phyloP scores from a whole-genome alignment of 306 rosid species.

The Trifolium subterraneum region DNA sequence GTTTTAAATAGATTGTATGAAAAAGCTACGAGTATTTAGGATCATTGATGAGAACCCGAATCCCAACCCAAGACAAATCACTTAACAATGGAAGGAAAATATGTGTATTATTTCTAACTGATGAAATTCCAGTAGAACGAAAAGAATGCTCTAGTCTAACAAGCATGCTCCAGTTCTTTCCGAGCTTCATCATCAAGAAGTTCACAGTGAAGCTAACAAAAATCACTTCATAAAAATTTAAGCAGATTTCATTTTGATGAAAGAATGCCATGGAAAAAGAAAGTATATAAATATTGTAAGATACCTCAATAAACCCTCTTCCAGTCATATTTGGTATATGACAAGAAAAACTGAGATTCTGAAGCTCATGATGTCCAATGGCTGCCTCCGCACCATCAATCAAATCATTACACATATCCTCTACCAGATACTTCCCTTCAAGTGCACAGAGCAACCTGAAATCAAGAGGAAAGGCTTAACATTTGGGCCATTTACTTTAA shows the following conservation, averaged over 20 bases:
- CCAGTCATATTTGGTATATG: constrained; percentile 65
- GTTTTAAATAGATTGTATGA: constrained; percentile 11
- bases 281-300: background rate
- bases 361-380: constrained; percentile 44
- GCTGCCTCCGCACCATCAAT: constrained; percentile 52
- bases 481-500: background rate
- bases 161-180: constrained; percentile 9
- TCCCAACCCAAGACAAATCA: background rate
- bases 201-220: background rate
- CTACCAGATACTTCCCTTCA: constrained; percentile 82
- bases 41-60: background rate
- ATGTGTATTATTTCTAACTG: background rate
- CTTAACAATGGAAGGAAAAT: background rate
- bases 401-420: constrained; percentile 61
- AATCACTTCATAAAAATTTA: constrained; percentile 2
- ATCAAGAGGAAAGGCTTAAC: constrained; percentile 40
- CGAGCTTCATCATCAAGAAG: constrained; percentile 26
- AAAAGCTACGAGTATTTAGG: constrained; percentile 18
- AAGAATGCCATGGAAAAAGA: constrained; percentile 14
- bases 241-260: constrained; percentile 16
- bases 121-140: background rate
- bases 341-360: constrained; percentile 69
- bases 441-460: constrained; percentile 87
- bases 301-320: constrained; percentile 91
- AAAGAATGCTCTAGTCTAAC: background rate